These are phyloP conservation scores for Elsinoe necatrix DNA, from an alignment of 2,329 filamentous ascomycete genomes.

Conservation along the genomic window DNA sequence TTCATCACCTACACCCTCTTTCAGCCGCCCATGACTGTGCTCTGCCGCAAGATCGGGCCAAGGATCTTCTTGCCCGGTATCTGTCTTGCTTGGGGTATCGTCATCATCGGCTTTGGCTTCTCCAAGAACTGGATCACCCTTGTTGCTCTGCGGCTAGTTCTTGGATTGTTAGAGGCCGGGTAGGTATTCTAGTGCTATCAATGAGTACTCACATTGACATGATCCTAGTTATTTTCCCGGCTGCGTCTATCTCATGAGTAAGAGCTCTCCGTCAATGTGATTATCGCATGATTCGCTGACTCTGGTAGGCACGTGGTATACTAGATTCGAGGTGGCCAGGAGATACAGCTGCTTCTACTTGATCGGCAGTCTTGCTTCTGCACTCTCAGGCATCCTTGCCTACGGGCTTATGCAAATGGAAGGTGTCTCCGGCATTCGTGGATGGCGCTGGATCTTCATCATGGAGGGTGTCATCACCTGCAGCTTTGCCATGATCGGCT, in stretches of 20 bases:
- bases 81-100: slow-evolving; percentile 49
- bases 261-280: neutral
- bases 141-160: slow-evolving; percentile 48
- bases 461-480: slow-evolving; percentile 37
- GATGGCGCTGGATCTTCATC: slow-evolving; percentile 38
- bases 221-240: slow-evolving; percentile 46
- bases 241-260: slow-evolving; percentile 56
- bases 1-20: slow-evolving; percentile 66
- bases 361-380: slow-evolving; percentile 41
- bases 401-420: slow-evolving; percentile 33
- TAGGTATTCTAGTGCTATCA: neutral
- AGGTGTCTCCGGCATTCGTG: slow-evolving; percentile 39
- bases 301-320: slow-evolving; percentile 18
- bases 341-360: slow-evolving; percentile 42
- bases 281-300: neutral
- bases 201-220: too few relatives aligned
- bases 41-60: slow-evolving; percentile 56
- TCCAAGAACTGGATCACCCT: slow-evolving; percentile 45
- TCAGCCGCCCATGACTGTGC: slow-evolving; percentile 61
- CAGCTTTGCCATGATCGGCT: slow-evolving; percentile 33
- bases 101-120: slow-evolving; percentile 60
- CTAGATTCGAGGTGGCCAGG: slow-evolving; percentile 32
- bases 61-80: slow-evolving; percentile 29
- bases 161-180: slow-evolving; percentile 58
- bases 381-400: slow-evolving; percentile 39